Evolutionary conservation across 2,329 filamentous ascomycete species (phyloP).

Genomic region (Bipolaris bicolor): DNA sequence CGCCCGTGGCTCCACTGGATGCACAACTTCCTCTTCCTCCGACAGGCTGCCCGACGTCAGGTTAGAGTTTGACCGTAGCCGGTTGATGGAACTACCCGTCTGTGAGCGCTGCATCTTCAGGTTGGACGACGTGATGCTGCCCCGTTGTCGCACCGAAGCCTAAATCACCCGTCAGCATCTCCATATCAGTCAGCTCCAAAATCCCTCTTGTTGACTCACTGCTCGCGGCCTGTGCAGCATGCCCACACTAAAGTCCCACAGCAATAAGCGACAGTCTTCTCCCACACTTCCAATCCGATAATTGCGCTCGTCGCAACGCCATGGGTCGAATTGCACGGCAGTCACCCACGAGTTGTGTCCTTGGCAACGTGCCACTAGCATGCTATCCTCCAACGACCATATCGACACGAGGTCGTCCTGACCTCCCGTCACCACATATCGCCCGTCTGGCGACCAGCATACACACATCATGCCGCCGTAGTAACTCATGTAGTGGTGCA

Average conservation of each 20-base stretch:
- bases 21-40: slow-evolving; percentile 69
- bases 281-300: slow-evolving; percentile 97
- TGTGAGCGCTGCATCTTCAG: slow-evolving; percentile 55
- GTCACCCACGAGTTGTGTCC: slow-evolving; percentile 97
- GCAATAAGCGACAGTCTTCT: slow-evolving; percentile 84
- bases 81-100: slow-evolving; percentile 66
- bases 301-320: slow-evolving; percentile 93
- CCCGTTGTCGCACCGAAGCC: slow-evolving; percentile 63
- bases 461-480: slow-evolving; percentile 93
- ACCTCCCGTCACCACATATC: slow-evolving; percentile 92
- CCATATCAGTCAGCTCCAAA: not conserved
- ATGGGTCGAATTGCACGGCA: slow-evolving; percentile 91
- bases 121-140: slow-evolving; percentile 59
- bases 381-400: slow-evolving; percentile 84
- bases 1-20: slow-evolving; percentile 83
- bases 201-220: slow-evolving; percentile 52
- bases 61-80: slow-evolving; percentile 74
- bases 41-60: slow-evolving; percentile 60
- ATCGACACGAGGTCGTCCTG: slow-evolving; percentile 97
- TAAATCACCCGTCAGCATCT: slow-evolving; percentile 28
- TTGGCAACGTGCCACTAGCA: slow-evolving; percentile 88
- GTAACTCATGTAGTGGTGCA: slow-evolving; percentile 87
- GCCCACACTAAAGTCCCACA: slow-evolving; percentile 98
- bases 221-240: slow-evolving; percentile 93
- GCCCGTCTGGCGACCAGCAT: slow-evolving; percentile 96